Conservation (phyloP, 306 rosid genomes). For the Spatholobus suberectus region DNA sequence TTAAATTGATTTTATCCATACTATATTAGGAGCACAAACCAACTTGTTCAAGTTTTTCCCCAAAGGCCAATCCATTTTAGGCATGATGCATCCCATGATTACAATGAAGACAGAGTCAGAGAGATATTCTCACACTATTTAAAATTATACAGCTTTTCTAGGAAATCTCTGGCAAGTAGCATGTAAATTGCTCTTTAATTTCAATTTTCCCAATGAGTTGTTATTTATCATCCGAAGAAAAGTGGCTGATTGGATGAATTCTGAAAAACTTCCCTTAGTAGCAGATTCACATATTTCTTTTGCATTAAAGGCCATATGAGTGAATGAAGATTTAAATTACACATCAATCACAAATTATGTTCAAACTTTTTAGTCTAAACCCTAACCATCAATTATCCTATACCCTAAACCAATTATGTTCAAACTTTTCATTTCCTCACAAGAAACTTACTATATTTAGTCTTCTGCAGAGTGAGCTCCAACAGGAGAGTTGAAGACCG, state of each 20-base stretch:
- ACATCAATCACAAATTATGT: constrained; percentile 19
- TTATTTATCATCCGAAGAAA: constrained; percentile 8
- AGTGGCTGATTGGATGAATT: not conserved
- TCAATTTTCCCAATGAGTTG: not conserved
- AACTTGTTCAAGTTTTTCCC: not conserved
- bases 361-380: not conserved
- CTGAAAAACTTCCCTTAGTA: not conserved
- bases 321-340: constrained; percentile 27
- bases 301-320: not conserved
- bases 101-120: not conserved
- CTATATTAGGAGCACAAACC: not conserved
- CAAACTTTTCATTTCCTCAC: not conserved
- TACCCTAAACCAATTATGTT: not conserved
- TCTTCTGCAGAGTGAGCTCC: not conserved
- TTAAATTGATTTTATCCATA: not conserved
- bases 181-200: not conserved
- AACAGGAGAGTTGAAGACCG: not conserved
- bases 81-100: not conserved
- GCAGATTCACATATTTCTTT: not conserved
- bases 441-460: not conserved
- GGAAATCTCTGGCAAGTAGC: constrained; percentile 24
- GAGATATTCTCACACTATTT: not conserved
- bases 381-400: too few relatives aligned
- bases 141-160: not conserved
- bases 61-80: not conserved